phyloP scores from a whole-genome alignment of 202 grass and related monocot species.

The Miscanthus sacchariflorus region DNA sequence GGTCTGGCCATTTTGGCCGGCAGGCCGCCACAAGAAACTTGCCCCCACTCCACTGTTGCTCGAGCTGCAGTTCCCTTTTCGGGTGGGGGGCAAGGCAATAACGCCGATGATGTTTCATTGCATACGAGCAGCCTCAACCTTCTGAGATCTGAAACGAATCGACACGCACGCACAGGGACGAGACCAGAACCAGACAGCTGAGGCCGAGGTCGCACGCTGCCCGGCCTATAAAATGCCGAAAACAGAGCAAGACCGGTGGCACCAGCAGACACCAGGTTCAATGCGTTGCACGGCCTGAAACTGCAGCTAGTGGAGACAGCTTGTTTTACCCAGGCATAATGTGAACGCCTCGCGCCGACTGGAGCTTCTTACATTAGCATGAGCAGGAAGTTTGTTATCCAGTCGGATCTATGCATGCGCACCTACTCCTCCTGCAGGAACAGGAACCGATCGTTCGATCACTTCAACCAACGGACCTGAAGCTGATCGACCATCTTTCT shows the following conservation, averaged over 20 bases:
- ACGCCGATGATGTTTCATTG: neutral
- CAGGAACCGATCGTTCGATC: neutral
- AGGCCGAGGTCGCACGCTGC: neutral
- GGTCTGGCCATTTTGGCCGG: conserved; percentile 21
- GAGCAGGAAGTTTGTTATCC: neutral
- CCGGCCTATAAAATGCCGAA: neutral
- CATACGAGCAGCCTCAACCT: neutral
- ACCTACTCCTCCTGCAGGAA: conserved; percentile 18
- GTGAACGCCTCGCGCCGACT: conserved; percentile 24
- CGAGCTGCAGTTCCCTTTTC: neutral
- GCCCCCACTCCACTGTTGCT: no score
- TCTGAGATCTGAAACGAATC: no score
- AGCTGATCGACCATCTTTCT: neutral
- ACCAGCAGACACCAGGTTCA: no score
- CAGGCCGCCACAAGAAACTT: neutral
- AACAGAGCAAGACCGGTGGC: no score
- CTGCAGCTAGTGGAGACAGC: neutral
- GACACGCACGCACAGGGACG: neutral
- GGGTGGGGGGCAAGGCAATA: conserved; percentile 21
- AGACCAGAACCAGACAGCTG: no score
- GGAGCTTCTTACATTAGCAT: neutral
- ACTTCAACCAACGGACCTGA: neutral
- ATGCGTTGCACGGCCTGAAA: neutral
- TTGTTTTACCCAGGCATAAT: neutral
- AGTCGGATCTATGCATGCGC: neutral